Conservation (phyloP, 164 flowering plant species). For the Macadamia tetraphylla region DNA sequence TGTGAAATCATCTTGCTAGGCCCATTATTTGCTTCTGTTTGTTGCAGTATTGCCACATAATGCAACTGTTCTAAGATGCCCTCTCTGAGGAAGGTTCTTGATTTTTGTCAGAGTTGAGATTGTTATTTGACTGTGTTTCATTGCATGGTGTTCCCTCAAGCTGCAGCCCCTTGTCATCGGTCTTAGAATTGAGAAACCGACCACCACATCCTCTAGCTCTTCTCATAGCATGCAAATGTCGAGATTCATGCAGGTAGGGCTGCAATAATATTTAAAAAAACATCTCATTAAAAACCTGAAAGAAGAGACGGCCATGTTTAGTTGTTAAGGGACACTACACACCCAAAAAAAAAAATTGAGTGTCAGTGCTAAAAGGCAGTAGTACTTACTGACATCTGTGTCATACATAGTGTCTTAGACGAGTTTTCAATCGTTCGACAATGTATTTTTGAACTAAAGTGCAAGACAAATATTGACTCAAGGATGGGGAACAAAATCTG, state of each 20-base stretch:
- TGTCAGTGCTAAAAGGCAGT: too few species aligned
- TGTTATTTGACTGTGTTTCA: constrained; percentile 32
- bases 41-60: not conserved
- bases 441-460: too few species aligned
- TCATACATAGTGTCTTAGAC: too few species aligned
- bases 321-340: too few species aligned
- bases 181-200: constrained; percentile 65
- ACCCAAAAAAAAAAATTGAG: too few species aligned
- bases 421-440: too few species aligned
- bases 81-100: constrained; percentile 25
- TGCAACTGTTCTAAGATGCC: not conserved
- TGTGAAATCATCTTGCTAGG: not conserved
- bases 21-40: not conserved
- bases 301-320: too few species aligned
- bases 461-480: too few species aligned
- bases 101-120: constrained; percentile 30
- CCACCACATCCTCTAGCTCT: constrained; percentile 74
- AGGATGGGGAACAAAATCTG: too few species aligned
- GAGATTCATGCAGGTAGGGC: constrained; percentile 77
- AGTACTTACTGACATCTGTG: too few species aligned
- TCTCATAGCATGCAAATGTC: constrained; percentile 67
- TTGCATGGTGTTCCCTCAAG: constrained; percentile 32
- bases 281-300: too few species aligned
- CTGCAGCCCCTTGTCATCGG: constrained; percentile 33
- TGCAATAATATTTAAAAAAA: constrained; percentile 12